Conservation (phyloP, 1,284 basidiomycete genomes). For the Hemileia vastatrix region DNA sequence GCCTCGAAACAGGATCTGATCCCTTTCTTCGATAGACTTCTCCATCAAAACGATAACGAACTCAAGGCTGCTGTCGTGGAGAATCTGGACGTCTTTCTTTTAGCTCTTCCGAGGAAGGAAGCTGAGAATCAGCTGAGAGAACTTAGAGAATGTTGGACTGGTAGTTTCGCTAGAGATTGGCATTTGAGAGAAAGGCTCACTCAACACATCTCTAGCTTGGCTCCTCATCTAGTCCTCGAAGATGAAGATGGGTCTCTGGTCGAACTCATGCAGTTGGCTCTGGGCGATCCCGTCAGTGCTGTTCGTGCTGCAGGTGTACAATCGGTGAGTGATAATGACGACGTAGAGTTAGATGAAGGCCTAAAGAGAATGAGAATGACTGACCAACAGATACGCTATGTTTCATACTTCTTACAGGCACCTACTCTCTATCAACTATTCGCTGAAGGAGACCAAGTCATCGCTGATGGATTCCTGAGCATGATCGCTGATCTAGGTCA, state of each 20-base stretch:
- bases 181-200: constrained; percentile 65
- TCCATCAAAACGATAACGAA: constrained; percentile 55
- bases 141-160: constrained; percentile 57
- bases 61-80: constrained; percentile 55
- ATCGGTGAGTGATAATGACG: constrained; percentile 52
- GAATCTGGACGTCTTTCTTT: constrained; percentile 47
- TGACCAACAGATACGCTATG: constrained; percentile 2
- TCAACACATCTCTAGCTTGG: constrained; percentile 52
- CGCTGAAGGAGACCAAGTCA: constrained; percentile 32
- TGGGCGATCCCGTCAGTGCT: constrained; percentile 70
- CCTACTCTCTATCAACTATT: constrained; percentile 32
- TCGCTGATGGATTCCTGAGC: constrained; percentile 38
- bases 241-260: constrained; percentile 41
- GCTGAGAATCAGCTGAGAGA: constrained; percentile 53
- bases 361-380: neutral
- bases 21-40: constrained; percentile 59
- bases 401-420: constrained; percentile 23
- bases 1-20: constrained; percentile 63
- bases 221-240: constrained; percentile 43
- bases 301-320: constrained; percentile 68
- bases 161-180: constrained; percentile 62
- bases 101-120: constrained; percentile 50
- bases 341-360: neutral
- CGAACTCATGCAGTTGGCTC: constrained; percentile 54
- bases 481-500: constrained; percentile 38